A percentile compares a stretch with the other conserved stretches of the same genome.
These are phyloP conservation scores for Aspergillus sp. DNA, from an alignment of 2,329 filamentous ascomycete genomes.

Conservation along the genomic window DNA sequence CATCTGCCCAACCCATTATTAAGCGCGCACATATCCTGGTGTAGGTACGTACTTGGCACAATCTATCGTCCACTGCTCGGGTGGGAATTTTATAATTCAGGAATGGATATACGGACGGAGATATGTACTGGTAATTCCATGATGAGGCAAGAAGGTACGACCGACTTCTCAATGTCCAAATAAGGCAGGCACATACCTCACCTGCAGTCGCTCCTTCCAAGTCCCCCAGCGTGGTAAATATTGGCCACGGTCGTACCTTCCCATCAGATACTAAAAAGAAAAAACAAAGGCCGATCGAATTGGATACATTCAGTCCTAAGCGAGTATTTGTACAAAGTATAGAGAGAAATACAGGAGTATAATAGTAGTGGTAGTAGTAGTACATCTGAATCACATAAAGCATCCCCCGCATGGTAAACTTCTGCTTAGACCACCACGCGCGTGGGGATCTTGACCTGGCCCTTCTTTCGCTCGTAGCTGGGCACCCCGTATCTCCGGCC, in stretches of 20 bases:
- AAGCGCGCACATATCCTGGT: no score
- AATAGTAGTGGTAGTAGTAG: slow-evolving; percentile 5
- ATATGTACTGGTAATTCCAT: no score
- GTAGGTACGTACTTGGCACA: no score
- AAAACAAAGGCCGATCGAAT: neutral
- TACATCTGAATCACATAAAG: slow-evolving; percentile 9
- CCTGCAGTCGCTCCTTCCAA: no score
- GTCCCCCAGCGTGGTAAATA: neutral
- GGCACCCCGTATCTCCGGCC: slow-evolving; percentile 64
- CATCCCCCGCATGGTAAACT: neutral
- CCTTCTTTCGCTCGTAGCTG: slow-evolving; percentile 62
- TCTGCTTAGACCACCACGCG: slow-evolving; percentile 50
- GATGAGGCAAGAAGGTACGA: no score
- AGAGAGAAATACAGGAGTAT: slow-evolving; percentile 5
- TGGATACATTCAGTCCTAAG: neutral
- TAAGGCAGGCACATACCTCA: neutral
- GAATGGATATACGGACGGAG: no score
- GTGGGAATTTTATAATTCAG: no score
- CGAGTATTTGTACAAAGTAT: slow-evolving; percentile 6
- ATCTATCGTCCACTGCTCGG: no score
- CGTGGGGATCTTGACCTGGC: slow-evolving; percentile 63
- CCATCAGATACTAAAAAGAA: neutral
- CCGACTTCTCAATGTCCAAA: no score
- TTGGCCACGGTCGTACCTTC: neutral
- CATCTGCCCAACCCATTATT: no score